Evolutionary conservation across 2,329 filamentous ascomycete species (phyloP).

Genomic region (Orbilia ellipsospora): DNA sequence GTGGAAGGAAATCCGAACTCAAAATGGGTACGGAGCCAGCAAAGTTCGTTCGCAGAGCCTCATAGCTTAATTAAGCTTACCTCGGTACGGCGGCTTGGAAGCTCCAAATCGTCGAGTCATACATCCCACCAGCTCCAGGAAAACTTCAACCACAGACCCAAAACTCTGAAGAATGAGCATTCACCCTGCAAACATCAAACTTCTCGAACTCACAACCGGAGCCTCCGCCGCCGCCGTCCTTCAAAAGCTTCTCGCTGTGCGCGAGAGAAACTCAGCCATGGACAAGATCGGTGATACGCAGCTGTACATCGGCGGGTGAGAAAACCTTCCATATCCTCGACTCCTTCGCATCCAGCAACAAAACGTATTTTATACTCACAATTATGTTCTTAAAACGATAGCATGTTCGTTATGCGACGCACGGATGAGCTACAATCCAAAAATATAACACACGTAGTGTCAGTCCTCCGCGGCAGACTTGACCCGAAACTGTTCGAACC

Average conservation of each 20-base stretch:
- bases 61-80: not conserved
- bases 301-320: conserved; percentile 83
- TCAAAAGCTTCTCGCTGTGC: conserved; percentile 55
- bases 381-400: conserved; percentile 62
- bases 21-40: too few relatives aligned
- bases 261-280: conserved; percentile 67
- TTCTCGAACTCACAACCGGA: conserved; percentile 55
- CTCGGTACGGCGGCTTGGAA: conserved; percentile 21
- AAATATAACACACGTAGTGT: conserved; percentile 90
- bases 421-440: conserved; percentile 75
- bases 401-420: conserved; percentile 81
- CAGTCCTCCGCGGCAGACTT: conserved; percentile 75
- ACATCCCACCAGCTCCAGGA: not conserved
- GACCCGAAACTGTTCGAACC: conserved; percentile 70
- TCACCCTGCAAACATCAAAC: conserved; percentile 17
- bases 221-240: conserved; percentile 61
- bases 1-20: too few relatives aligned
- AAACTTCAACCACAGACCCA: not conserved
- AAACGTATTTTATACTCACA: not conserved
- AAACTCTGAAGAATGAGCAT: conserved; percentile 28
- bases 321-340: conserved; percentile 10
- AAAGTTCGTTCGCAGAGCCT: not conserved
- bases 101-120: not conserved
- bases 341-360: too few relatives aligned
- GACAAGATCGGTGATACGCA: conserved; percentile 76